These are phyloP conservation scores for Klebsormidium nitens DNA, from an alignment of 139 green algal species.

Conservation along the genomic window DNA sequence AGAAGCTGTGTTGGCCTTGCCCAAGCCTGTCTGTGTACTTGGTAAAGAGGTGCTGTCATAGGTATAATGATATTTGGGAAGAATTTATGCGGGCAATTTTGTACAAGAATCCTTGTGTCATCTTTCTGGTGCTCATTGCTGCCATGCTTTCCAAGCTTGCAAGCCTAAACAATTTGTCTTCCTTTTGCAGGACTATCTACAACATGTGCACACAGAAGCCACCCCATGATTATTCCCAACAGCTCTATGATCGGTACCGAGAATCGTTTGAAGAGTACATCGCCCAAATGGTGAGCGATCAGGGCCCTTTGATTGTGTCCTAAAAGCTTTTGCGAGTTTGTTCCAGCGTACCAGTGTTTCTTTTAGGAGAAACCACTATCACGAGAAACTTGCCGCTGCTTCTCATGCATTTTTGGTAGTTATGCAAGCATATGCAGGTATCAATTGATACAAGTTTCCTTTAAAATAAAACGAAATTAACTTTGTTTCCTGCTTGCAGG, in stretches of 20 bases:
- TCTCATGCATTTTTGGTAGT: slow-evolving; percentile 6
- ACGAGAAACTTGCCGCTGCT: not conserved
- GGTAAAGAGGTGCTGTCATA: not conserved
- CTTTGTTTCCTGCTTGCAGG: slow-evolving; percentile 47
- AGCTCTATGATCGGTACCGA: slow-evolving; percentile 90
- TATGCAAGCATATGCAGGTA: not conserved
- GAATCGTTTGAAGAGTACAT: slow-evolving; percentile 94
- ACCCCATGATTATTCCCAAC: slow-evolving; percentile 93
- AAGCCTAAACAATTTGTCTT: too few species aligned
- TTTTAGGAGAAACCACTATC: not conserved
- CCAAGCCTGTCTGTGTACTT: not conserved
- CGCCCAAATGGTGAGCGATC: slow-evolving; percentile 57
- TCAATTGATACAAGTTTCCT: not conserved
- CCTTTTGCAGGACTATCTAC: slow-evolving; percentile 88
- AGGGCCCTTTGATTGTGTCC: not conserved
- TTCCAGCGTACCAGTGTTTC: not conserved
- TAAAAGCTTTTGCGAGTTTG: too few species aligned
- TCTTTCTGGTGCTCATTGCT: too few species aligned
- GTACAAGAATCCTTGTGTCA: too few species aligned
- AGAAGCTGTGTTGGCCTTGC: not conserved
- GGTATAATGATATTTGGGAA: too few species aligned
- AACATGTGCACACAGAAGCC: slow-evolving; percentile 99
- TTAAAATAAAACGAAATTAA: not conserved
- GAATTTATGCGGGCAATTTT: too few species aligned
- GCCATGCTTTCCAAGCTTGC: too few species aligned